Percentiles rank a stretch among this genome's conserved stretches.
Conservation (phyloP, 2,329 filamentous ascomycete species). For the Pyricularia grisea region DNA sequence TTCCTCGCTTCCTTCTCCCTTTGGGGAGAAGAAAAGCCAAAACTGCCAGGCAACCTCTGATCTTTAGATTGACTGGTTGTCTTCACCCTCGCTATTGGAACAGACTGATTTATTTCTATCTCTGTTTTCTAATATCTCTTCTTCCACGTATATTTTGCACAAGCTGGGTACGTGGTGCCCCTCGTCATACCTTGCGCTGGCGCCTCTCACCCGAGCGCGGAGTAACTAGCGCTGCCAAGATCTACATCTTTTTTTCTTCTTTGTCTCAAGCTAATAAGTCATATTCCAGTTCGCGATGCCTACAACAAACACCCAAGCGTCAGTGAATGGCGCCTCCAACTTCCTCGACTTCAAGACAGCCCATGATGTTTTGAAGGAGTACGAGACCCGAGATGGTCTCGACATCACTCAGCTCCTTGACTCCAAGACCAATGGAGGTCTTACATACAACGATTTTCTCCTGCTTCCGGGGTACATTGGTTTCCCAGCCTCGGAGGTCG, state of each 20-base stretch:
- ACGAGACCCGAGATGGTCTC: slow-evolving; percentile 74
- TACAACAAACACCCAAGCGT: slow-evolving; percentile 52
- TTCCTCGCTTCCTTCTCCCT: slow-evolving; percentile 16
- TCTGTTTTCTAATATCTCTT: neutral
- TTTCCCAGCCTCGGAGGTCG: slow-evolving; percentile 85
- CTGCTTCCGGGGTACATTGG: slow-evolving; percentile 96
- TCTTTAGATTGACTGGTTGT: slow-evolving; percentile 2
- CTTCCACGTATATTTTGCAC: slow-evolving; percentile 1
- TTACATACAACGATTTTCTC: slow-evolving; percentile 99
- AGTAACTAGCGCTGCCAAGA: slow-evolving; percentile 1
- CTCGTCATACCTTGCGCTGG: slow-evolving; percentile 9
- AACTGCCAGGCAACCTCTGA: neutral
- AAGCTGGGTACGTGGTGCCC: neutral
- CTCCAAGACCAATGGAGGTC: slow-evolving; percentile 81
- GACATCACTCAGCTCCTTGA: slow-evolving; percentile 80
- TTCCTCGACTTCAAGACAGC: slow-evolving; percentile 68
- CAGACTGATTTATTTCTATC: neutral
- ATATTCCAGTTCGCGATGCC: slow-evolving; percentile 50
- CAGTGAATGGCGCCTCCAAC: slow-evolving; percentile 42
- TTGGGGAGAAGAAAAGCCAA: slow-evolving; percentile 15
- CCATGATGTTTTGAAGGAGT: slow-evolving; percentile 72
- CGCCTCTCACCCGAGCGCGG: neutral
- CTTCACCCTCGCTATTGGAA: slow-evolving; percentile 4
- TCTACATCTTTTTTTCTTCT: neutral
- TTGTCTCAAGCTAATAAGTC: neutral